A percentile compares a stretch with the other conserved stretches of the same genome.
These are phyloP conservation scores for Phialemoniopsis sp. DNA, from an alignment of 2,329 filamentous ascomycete genomes.

Conservation along the genomic window DNA sequence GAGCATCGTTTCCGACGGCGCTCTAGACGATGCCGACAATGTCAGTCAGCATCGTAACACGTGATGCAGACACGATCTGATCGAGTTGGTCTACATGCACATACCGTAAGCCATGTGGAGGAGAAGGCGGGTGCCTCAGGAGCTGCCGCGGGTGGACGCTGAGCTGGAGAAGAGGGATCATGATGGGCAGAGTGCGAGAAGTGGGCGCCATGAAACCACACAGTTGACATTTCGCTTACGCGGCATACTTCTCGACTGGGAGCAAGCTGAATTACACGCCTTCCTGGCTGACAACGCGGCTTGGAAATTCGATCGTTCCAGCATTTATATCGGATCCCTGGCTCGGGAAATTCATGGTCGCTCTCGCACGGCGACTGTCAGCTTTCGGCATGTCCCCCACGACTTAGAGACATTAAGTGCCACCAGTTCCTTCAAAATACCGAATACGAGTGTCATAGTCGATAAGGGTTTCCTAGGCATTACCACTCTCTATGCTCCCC, in stretches of 20 bases:
- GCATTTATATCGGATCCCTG: conserved; percentile 2
- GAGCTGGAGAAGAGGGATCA: too few species aligned
- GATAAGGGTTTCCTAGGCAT: conserved; percentile 3
- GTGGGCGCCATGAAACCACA: too few species aligned
- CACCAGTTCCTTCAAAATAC: not conserved
- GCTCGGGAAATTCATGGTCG: conserved; percentile 2
- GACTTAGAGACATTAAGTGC: not conserved
- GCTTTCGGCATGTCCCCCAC: not conserved
- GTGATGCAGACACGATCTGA: too few species aligned
- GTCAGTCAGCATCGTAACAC: too few species aligned
- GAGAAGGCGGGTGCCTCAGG: too few species aligned
- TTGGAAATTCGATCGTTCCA: conserved; percentile 1
- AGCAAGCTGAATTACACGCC: not conserved
- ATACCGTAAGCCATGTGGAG: too few species aligned
- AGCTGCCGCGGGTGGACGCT: too few species aligned
- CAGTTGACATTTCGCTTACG: conserved; percentile 5
- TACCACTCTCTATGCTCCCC: conserved; percentile 5
- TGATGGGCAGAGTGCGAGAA: too few species aligned
- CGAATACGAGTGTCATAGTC: not conserved
- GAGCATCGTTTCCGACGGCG: too few species aligned
- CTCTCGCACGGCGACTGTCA: conserved; percentile 1
- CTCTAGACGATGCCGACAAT: too few species aligned
- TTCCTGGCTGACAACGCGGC: conserved; percentile 2
- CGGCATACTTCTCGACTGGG: conserved; percentile 3
- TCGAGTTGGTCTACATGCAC: too few species aligned